Base-by-base conservation (phyloP, 805 yeast genomes). In the Wickerhamomyces ciferrii region DNA sequence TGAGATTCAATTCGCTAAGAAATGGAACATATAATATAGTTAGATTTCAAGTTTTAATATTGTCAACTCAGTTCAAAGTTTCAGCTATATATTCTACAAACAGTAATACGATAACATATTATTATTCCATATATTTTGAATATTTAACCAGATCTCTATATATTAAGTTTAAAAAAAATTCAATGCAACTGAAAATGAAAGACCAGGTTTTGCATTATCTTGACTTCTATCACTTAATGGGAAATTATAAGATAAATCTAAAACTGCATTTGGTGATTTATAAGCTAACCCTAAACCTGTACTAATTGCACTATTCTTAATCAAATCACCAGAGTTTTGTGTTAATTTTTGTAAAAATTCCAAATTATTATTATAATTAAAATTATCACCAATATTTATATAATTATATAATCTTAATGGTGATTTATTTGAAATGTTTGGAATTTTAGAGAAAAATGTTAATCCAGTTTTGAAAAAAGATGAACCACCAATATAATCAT, bases 391-490 rank as follows among this genome's bases (percentile, higher is more conserved):
- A 19, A 78, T 72, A 53, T 77, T 71, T 36, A 78, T 60, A 45
- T 83, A 81, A n/a, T 71, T 65, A 56, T 84, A 87, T n/a, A 84
- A 55, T 50, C 81, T 72, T 29, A 83, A 56, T n/a, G 83, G 83
- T 10, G 74, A 68, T 2, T 60, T 53, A 2, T 61, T 53, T n/a
- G 55, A 53, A 18, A 70, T 61, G 55, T 74, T 65, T 21, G 90
- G 87, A 9, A 87, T 51, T 45, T 76, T 76, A 21, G 82, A 63
- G 52, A 74, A 76, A 7, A 84, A 41, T 7, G 79, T 69, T 6
- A 74, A 54, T 4, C 83, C 80, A 2, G 72, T 51, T 44, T 80
- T 79, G 56, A 70, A 72, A 52, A 68, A 72, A 3, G 70, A 62
- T 19, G 75, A 69, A 7, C 89, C 91, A 21, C 94, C 92, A 14